Percentiles rank a stretch among this genome's conserved stretches.
Conservation (phyloP, 2,329 filamentous ascomycete species). For the Fusarium secorum region DNA sequence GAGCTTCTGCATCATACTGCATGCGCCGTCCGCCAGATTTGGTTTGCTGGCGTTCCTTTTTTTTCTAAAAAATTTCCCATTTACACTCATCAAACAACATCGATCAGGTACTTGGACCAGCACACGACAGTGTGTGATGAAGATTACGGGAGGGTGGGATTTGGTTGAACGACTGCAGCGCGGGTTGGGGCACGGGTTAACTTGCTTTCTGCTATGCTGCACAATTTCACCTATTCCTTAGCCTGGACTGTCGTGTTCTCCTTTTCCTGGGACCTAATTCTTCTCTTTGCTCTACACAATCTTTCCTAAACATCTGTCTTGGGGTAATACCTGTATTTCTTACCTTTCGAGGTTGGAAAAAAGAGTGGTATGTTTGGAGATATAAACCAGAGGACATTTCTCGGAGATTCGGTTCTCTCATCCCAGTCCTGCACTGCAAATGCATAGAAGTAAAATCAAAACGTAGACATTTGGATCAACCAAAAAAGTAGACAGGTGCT, state of each 20-base stretch:
- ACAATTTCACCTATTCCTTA: slow-evolving; percentile 40
- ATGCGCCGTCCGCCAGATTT: slow-evolving; percentile 35
- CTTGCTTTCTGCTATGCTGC: slow-evolving; percentile 45
- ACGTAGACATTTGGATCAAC: slow-evolving; percentile 30
- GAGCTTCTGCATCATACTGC: slow-evolving; percentile 37
- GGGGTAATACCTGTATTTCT: slow-evolving; percentile 17
- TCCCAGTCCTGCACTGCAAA: slow-evolving; percentile 7
- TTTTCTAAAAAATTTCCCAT: slow-evolving; percentile 18
- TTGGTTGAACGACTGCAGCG: slow-evolving; percentile 38
- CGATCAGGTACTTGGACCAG: slow-evolving; percentile 26
- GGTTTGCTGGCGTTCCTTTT: slow-evolving; percentile 32
- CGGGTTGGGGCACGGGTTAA: slow-evolving; percentile 39
- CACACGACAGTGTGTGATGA: slow-evolving; percentile 27
- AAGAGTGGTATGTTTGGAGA: slow-evolving; percentile 17
- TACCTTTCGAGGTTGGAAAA: slow-evolving; percentile 6
- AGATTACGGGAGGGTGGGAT: slow-evolving; percentile 34
- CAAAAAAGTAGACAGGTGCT: slow-evolving; percentile 30
- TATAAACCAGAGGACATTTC: slow-evolving; percentile 22
- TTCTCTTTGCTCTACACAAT: slow-evolving; percentile 39
- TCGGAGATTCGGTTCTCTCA: slow-evolving; percentile 15
- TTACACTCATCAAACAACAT: slow-evolving; percentile 26
- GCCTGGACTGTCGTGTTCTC: slow-evolving; percentile 20
- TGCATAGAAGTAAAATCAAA: slow-evolving; percentile 31
- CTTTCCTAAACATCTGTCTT: slow-evolving; percentile 23
- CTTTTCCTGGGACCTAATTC: slow-evolving; percentile 16